These are phyloP conservation scores for Alternaria solani DNA, from an alignment of 2,329 filamentous ascomycete species.

Conservation along the genomic window DNA sequence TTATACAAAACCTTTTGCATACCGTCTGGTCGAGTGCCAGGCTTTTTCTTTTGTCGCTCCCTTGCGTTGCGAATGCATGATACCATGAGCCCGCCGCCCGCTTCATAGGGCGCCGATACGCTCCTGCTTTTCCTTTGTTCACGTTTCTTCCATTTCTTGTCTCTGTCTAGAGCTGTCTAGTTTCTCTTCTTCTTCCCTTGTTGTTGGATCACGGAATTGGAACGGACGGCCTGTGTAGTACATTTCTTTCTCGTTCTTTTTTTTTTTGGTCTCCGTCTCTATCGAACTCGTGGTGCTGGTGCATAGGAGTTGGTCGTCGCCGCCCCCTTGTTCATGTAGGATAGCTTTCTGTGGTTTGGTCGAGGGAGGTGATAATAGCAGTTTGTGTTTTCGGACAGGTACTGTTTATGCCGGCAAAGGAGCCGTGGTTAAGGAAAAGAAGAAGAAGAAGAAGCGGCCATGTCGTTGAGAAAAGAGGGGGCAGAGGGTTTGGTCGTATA, in stretches of 20 bases:
- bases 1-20: slow-evolving; percentile 7
- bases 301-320: not conserved
- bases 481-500: not conserved
- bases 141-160: not conserved
- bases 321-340: not conserved
- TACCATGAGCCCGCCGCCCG: slow-evolving; percentile 25
- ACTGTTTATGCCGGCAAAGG: not conserved
- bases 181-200: not conserved
- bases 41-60: slow-evolving; percentile 1
- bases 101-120: not conserved
- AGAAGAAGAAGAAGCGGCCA: not conserved
- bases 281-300: not conserved
- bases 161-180: not conserved
- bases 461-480: not conserved
- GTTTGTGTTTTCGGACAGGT: not conserved
- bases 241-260: not conserved
- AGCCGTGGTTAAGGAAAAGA: not conserved
- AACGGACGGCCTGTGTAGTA: not conserved
- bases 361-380: slow-evolving; percentile 5
- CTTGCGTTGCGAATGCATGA: slow-evolving; percentile 28
- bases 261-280: not conserved
- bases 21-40: not conserved
- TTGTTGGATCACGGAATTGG: not conserved
- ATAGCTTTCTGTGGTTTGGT: not conserved
- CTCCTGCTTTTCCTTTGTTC: slow-evolving; percentile 6